Evolutionary conservation across 176 grass and related monocot genomes (phyloP), one percentile per base, ranked within the genome.

Genomic region (Hordeum marinum): DNA sequence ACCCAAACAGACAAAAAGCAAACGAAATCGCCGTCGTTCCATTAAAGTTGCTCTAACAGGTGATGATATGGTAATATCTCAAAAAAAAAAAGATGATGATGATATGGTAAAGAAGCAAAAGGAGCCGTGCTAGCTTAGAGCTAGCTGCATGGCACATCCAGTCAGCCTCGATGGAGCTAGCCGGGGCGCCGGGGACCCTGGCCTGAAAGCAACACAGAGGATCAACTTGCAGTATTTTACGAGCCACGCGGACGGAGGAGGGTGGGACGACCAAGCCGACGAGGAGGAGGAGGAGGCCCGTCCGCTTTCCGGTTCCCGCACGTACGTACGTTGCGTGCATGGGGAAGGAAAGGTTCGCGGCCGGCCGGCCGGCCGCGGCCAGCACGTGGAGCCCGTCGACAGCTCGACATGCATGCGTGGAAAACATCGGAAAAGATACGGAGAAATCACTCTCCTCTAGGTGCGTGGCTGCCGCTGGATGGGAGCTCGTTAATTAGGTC

Each of bases 321-420:
- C 62, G 75, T 84, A 23, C 46, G 46, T 54, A 15, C 32, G 84
- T 97, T 84, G 92, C 92, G 94, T 97, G 92, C 94, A 92, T 94
- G 94, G 92, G 82, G 71, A 94, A 94, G 72, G 74, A 93, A 93
- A 66, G 91, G 80, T 90, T 74, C 75, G 24, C 40, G 72, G 58
- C 65, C 68, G 72, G 78, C 43, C 46, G 60, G 21, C 78, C 68
- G 7, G 15, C 15, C 68, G 65, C 52, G 61, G 64, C 23, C 52
- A 41, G 31, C 90, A 83, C 75, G 79, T 86, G 86, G 83, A 88
- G 5, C 1, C 46, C 18, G 52, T 57, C 54, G 54, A 21, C 54
- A 21, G 18, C 75, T 76, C 79, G 64, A 42, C 11, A 63, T 26
- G 27, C 24, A 29, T 73, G 46, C 32, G 52, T 57, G 54, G 54